Conservation (phyloP, 2,329 filamentous ascomycete species). For the Ascochyta viciae-villosae region DNA sequence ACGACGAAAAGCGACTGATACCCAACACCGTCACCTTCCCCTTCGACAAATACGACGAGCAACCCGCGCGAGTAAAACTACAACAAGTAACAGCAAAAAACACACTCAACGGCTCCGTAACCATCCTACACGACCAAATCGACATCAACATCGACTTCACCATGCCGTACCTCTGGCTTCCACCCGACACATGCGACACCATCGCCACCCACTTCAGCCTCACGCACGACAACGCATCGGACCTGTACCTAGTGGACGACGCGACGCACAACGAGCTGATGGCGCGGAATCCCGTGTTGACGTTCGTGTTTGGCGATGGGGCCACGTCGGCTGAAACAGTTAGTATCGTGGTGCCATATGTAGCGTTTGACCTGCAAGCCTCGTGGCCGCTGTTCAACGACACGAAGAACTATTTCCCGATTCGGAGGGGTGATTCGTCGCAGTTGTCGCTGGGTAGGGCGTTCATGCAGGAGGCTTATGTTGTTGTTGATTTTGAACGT, state of each 20-base stretch:
- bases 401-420: conserved; percentile 38
- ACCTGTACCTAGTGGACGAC: conserved; percentile 47
- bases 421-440: conserved; percentile 32
- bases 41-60: conserved; percentile 20
- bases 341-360: conserved; percentile 39
- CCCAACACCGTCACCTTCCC: conserved; percentile 36
- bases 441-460: conserved; percentile 42
- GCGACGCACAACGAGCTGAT: conserved; percentile 24
- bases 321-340: conserved; percentile 18
- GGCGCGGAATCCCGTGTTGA: conserved; percentile 38
- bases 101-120: conserved; percentile 36
- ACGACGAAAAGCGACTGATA: conserved; percentile 43
- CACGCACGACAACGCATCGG: conserved; percentile 35
- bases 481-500: conserved; percentile 46
- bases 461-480: conserved; percentile 48
- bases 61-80: neutral
- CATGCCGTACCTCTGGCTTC: conserved; percentile 44
- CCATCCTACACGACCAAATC: conserved; percentile 9
- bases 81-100: conserved; percentile 19
- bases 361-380: conserved; percentile 34
- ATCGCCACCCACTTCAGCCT: conserved; percentile 48
- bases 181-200: conserved; percentile 42
- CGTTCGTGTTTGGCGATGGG: conserved; percentile 23
- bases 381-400: conserved; percentile 24
- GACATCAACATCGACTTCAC: conserved; percentile 48